Evolutionary conservation across 345 rosid genomes (phyloP), one percentile per base, ranked within the genome.

Genomic region (Erucastrum elatum): DNA sequence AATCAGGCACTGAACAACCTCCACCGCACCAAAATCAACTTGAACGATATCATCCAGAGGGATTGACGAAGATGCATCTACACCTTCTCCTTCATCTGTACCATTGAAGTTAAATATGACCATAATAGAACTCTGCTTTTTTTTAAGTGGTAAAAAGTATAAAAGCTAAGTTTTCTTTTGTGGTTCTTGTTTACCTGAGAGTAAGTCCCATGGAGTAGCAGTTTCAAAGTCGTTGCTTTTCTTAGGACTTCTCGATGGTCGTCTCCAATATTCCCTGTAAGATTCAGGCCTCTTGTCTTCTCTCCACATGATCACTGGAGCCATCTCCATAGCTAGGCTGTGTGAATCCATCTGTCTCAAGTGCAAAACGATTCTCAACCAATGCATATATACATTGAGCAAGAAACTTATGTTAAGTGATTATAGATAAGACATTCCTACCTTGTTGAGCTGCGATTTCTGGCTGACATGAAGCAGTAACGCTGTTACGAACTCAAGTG

Each of bases 251-350:
- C 80, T 85, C 3, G 83, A 74, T 15, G 85, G 81, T 21, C 84
- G 84, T 81, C 80, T 90, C 97, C 97, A 92, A 49, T 88, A 92
- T 80, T 89, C 89, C 65, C 83, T 73, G 70, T 88, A 90, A 51
- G 77, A 80, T 73, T 92, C 97, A 11, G 95, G 94, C 71, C 84
- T 85, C 59, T 68, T 81, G 72, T 80, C 95, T 69, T 87, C 87
- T 81, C 79, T 86, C 98, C 98, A 94, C 97, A 94, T 90, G 61
- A 94, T 85, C 70, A 94, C 84, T 5, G 97, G 94, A 68, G 97
- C 90, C 85, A 90, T 90, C 76, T 91, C 98, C 94, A 88, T 75
- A 34, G 97, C 94, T 85, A 94, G 87, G 79, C 88, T 85, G 39
- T 87, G 88, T 11, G 91, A 89, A 90, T 94, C 98, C 98, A 94